phyloP scores from a whole-genome alignment of 208 protist species.

The Strigomonas galati region DNA sequence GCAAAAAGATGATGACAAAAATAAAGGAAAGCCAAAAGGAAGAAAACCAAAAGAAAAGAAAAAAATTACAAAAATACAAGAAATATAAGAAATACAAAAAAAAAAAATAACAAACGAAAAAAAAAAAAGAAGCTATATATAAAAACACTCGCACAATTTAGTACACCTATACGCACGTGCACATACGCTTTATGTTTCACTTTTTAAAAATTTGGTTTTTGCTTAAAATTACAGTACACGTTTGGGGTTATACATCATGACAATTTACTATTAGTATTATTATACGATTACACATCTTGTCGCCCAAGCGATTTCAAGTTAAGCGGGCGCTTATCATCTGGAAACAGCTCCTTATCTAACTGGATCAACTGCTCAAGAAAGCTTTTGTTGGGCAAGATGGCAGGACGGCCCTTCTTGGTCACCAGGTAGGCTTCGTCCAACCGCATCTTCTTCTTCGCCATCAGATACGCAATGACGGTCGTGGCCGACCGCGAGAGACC shows the following conservation, averaged over 20 bases:
- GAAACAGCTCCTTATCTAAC: conserved; percentile 67
- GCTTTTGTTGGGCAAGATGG: conserved; percentile 80
- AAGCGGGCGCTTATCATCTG: conserved; percentile 39
- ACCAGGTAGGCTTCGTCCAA: conserved; percentile 81
- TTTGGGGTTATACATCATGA: too few species aligned
- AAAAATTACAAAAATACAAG: background rate
- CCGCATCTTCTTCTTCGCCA: conserved; percentile 81
- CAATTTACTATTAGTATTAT: too few species aligned
- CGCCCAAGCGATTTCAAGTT: conserved; percentile 52
- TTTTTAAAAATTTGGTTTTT: conserved; percentile 6
- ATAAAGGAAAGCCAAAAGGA: background rate
- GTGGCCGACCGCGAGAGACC: conserved; percentile 88
- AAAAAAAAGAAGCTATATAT: background rate
- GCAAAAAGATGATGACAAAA: background rate
- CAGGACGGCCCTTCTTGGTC: conserved; percentile 66
- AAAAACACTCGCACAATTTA: too few species aligned
- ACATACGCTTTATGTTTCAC: too few species aligned
- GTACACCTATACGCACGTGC: too few species aligned
- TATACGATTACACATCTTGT: conserved; percentile 10
- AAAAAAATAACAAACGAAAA: conserved; percentile 1
- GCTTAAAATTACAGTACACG: too few species aligned
- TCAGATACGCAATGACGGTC: conserved; percentile 85
- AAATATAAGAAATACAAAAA: background rate
- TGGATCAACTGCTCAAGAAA: conserved; percentile 77
- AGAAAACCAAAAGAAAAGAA: background rate